Percentiles rank a stretch among this genome's conserved stretches.
Conservation (phyloP, 805 yeast genomes). For the Pichia insulana region DNA sequence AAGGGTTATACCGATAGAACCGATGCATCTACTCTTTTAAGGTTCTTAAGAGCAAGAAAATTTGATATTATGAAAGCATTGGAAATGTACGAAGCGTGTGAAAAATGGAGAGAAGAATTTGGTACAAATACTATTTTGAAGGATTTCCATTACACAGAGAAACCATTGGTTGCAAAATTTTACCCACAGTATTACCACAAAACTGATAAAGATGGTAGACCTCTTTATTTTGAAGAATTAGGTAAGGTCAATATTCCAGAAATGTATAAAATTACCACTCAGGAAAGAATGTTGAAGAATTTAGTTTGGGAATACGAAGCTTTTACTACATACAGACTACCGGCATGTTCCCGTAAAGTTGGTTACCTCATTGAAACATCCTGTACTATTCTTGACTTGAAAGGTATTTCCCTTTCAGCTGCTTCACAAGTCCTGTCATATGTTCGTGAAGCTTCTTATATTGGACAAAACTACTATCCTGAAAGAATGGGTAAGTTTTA, state of each 20-base stretch:
- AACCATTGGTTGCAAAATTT: conserved; percentile 76
- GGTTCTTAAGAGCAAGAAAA: conserved; percentile 93
- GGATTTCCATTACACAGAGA: conserved; percentile 91
- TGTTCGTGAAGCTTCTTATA: conserved; percentile 85
- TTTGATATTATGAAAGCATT: conserved; percentile 75
- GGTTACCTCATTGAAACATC: conserved; percentile 85
- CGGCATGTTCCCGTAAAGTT: conserved; percentile 84
- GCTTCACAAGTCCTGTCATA: conserved; percentile 81
- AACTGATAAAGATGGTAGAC: conserved; percentile 95
- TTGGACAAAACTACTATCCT: conserved; percentile 96
- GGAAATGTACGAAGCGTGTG: conserved; percentile 79
- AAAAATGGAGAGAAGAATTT: conserved; percentile 81
- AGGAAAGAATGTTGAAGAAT: conserved; percentile 92
- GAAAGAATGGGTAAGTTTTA: conserved; percentile 99
- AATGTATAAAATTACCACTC: conserved; percentile 88
- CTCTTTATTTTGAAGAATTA: conserved; percentile 87
- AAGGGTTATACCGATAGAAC: conserved; percentile 68
- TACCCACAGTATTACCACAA: conserved; percentile 98
- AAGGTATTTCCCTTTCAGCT: conserved; percentile 80
- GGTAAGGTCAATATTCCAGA: conserved; percentile 85
- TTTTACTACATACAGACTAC: conserved; percentile 73
- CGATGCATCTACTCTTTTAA: conserved; percentile 76
- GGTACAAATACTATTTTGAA: conserved; percentile 80
- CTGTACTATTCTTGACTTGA: conserved; percentile 90
- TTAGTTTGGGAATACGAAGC: conserved; percentile 97